Evolutionary conservation across 805 yeast species (phyloP), one percentile per base, ranked within the genome.

Genomic region (Kuraishia piskuri): DNA sequence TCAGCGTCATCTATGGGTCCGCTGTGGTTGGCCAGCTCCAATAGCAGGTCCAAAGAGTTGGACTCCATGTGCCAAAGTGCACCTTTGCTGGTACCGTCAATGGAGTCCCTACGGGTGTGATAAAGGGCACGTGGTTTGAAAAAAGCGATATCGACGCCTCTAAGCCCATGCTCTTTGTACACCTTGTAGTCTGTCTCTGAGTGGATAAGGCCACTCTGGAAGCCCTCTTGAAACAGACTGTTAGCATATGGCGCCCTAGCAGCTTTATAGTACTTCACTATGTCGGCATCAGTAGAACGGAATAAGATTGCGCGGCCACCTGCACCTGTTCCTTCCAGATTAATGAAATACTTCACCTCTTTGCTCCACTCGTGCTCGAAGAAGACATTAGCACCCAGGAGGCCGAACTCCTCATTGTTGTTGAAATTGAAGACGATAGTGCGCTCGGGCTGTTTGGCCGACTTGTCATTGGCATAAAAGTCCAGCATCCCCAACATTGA

Each of bases 111-210:
- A 17, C 72, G 68, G 1, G 97, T 91, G 63, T 91, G 97, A 61
- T 91, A 91, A 46, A 88, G 68, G 51, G 87, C 80, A 61, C 97
- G 77, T 22, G 96, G 96, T 61, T 82, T 85, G 65, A 80, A 90
- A 66, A 91, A 91, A 1, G 97, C 96, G 60, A 91, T 79, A 68
- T 91, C 97, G 63, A 90, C 76, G 10, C 97, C 97, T 58, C 96
- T 76, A 51, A 89, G 64, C 0, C 94, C 96, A 50, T 77, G 68
- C 53, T 77, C 75, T 48, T 70, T 66, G 64, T 90, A 91, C 2
- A 89, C 81, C 57, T 81, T 79, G 67, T 86, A 91, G 64, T 91
- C 97, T 1, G 97, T 91, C 67, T 90, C 92, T 58, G 95, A 86
- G 53, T 76, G 76, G 36, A 91, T 80, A 25, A 85, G 64, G 19